A percentile compares a stretch with the other conserved stretches of the same genome.
Evolutionary conservation across 1,284 basidiomycete genomes (phyloP).

Genomic region (Cutaneotrichosporon sp.): DNA sequence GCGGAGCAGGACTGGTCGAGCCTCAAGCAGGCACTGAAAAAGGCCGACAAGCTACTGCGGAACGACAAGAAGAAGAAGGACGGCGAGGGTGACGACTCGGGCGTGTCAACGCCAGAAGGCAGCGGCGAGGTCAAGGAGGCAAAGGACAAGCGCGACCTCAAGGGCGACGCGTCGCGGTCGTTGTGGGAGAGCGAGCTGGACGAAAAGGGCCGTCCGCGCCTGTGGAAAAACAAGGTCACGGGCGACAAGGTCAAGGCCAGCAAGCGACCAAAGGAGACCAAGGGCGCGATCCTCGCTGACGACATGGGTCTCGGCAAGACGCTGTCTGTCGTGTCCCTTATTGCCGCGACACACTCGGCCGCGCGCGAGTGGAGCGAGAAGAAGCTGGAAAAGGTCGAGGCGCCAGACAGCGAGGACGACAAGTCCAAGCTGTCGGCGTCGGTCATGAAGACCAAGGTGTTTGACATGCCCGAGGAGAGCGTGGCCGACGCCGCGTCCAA

Average conservation of each 20-base stretch:
- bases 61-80: constrained; percentile 27
- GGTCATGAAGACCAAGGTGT: constrained; percentile 71
- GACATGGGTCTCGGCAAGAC: constrained; percentile 99
- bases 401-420: constrained; percentile 46
- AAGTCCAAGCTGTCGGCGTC: constrained; percentile 52
- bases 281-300: constrained; percentile 87
- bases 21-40: constrained; percentile 37
- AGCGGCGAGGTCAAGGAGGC: constrained; percentile 1
- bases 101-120: constrained; percentile 4
- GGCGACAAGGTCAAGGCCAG: constrained; percentile 59
- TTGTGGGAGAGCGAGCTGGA: constrained; percentile 40
- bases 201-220: constrained; percentile 55
- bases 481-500: constrained; percentile 10
- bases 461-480: constrained; percentile 64
- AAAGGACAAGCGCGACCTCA: constrained; percentile 19
- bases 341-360: constrained; percentile 73
- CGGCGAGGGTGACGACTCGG: constrained; percentile 13
- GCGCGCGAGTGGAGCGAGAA: constrained; percentile 58
- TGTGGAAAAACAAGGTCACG: constrained; percentile 82
- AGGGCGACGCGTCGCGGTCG: constrained; percentile 29
- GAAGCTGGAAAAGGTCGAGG: constrained; percentile 52
- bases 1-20: constrained; percentile 58
- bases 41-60: constrained; percentile 24
- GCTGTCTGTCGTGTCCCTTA: constrained; percentile 81
- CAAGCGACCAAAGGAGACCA: constrained; percentile 64